Percentiles rank a stretch among this genome's conserved stretches.
Conservation (phyloP, 2,329 filamentous ascomycete species). For the Catunica adiposa region DNA sequence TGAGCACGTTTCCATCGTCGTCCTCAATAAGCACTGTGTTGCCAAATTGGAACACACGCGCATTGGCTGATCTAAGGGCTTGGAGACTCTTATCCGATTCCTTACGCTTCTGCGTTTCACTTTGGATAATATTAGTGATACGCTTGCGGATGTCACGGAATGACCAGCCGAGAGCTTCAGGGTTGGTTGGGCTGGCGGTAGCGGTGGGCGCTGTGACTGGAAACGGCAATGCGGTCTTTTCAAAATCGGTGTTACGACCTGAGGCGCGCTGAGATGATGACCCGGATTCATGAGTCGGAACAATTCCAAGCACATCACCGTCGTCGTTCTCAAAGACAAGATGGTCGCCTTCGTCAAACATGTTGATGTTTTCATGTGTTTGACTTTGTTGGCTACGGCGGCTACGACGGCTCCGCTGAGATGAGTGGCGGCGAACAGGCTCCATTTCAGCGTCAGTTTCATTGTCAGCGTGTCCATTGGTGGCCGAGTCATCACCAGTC, state of each 20-base stretch:
- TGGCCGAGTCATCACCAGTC: no score
- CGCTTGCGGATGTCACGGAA: conserved; percentile 31
- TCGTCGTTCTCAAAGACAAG: conserved; percentile 72
- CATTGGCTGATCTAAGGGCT: conserved; percentile 47
- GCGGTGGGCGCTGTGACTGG: conserved; percentile 8
- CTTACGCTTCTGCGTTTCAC: conserved; percentile 47
- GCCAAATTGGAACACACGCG: conserved; percentile 72
- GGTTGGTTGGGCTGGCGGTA: conserved; percentile 12
- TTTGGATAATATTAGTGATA: conserved; percentile 36
- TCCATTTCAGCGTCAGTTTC: not conserved
- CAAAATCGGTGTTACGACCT: conserved; percentile 14
- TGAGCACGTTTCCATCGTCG: conserved; percentile 71
- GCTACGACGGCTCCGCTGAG: conserved; percentile 14
- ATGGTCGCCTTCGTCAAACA: conserved; percentile 66
- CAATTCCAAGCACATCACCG: conserved; percentile 64
- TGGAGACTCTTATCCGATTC: conserved; percentile 33
- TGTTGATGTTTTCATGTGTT: conserved; percentile 33
- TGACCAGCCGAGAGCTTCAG: conserved; percentile 19
- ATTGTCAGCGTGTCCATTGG: not conserved
- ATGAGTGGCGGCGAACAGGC: not conserved
- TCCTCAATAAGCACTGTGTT: conserved; percentile 83
- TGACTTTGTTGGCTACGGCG: conserved; percentile 17
- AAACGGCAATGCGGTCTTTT: conserved; percentile 16
- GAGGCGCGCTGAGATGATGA: not conserved
- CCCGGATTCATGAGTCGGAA: conserved; percentile 25